Base-by-base conservation (phyloP, 495 filamentous ascomycete species). In the Aspergillus bridgeri region DNA sequence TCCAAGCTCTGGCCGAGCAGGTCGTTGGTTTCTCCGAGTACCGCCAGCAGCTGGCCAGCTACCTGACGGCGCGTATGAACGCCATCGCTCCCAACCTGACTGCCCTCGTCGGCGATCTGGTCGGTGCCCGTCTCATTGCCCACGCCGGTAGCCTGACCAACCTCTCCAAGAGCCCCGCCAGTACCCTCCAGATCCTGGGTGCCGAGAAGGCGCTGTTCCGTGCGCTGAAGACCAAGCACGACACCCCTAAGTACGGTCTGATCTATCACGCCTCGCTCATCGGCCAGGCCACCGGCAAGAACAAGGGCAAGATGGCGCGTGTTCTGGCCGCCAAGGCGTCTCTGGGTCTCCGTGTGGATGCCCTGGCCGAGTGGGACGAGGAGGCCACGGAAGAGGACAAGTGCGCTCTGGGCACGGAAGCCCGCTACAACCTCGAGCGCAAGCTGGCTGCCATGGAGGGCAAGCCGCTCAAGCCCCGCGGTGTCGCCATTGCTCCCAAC, bases 231-330 rank as follows among this genome's bases (percentile, higher is more conserved):
- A 99, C 95, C 18, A 99, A 99, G 80, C 94, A 98, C 71, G 91
- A 98, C 67, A 99, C 94, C 13, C 94, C 94, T 62, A 99, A 99
- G 78, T 99, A 99, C 65, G 94, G 94, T 80, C 83, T 98, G 62
- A 96, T 98, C 73, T 99, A 97, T 78, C 95, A 99, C 74, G 92
- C 94, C 19, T 96, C 92, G 23, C 80, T 99, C 27, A 90, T 99
- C 49, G 94, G 94, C 46, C 94, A 99, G 76, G 93, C 95, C 22
- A 93, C 89, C 23, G 94, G 95, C 60, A 89, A 87, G 77, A 98
- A 98, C 78, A 99, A 99, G 87, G 94, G 94, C 62, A 99, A 99
- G 80, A 96, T 99, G 69, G 94, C 94, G 15, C 88, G 94, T 75
- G 91, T 97, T 79, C 82, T 99, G 42, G 91, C 94, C 51, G 85